Conservation (phyloP, 1,284 basidiomycete species). For the Ustilago xerochloae region DNA sequence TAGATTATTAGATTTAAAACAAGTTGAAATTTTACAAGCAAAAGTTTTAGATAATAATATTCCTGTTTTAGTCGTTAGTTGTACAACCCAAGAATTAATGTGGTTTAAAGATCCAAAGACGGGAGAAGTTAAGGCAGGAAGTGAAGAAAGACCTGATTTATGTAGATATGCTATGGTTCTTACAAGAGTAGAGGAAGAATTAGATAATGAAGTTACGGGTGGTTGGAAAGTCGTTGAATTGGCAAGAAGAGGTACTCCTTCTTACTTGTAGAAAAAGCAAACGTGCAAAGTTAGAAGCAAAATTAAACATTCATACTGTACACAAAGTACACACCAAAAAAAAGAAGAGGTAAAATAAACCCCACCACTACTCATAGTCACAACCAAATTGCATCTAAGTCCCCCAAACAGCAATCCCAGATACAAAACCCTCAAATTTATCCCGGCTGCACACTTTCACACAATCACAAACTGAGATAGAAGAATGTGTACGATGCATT, state of each 20-base stretch:
- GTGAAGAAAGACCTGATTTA: constrained; percentile 88
- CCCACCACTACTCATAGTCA: background rate
- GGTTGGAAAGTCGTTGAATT: constrained; percentile 93
- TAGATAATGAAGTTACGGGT: constrained; percentile 83
- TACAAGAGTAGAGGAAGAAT: constrained; percentile 77
- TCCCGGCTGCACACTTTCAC: too few species aligned
- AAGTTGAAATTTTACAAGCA: constrained; percentile 64
- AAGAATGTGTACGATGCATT: too few species aligned
- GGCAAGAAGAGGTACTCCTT: constrained; percentile 48
- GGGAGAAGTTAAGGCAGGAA: constrained; percentile 84
- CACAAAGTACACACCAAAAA: background rate
- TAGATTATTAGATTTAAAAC: constrained; percentile 59
- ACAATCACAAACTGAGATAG: too few species aligned
- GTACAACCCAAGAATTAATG: constrained; percentile 92
- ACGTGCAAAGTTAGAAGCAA: background rate
- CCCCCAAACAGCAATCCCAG: too few species aligned
- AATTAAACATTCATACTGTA: background rate
- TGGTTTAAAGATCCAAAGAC: constrained; percentile 91
- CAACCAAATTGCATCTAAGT: too few species aligned
- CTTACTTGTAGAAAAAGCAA: constrained; percentile 39
- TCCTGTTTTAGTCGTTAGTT: constrained; percentile 92
- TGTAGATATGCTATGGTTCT: constrained; percentile 93
- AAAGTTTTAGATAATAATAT: constrained; percentile 78
- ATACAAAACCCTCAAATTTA: too few species aligned
- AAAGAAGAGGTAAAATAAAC: too few species aligned